phyloP scores from a whole-genome alignment of 805 yeast species.

The Priceomyces melissophilus region DNA sequence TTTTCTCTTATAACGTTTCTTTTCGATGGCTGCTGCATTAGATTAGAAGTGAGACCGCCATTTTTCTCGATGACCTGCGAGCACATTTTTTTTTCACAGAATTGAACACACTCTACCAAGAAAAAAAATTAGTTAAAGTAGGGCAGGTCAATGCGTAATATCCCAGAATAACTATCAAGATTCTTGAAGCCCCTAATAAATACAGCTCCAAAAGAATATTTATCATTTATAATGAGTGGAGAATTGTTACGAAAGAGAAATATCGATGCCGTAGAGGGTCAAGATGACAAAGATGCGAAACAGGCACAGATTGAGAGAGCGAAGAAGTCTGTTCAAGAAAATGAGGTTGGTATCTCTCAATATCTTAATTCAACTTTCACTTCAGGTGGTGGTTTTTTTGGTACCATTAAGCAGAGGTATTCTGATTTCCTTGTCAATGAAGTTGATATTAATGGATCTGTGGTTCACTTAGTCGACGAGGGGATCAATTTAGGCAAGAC shows the following conservation, averaged over 20 bases:
- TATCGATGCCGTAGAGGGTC: constrained; percentile 5
- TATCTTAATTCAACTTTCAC: constrained; percentile 48
- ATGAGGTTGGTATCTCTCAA: constrained; percentile 84
- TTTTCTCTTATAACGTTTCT: no score
- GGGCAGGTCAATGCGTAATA: constrained; percentile 3
- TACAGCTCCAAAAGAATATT: constrained; percentile 1
- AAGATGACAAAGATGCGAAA: constrained; percentile 11
- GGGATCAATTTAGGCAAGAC: constrained; percentile 54
- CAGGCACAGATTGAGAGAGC: constrained; percentile 15
- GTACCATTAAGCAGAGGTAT: constrained; percentile 81
- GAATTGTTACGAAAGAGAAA: constrained; percentile 5
- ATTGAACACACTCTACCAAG: no score
- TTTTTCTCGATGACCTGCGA: no score
- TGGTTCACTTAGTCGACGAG: constrained; percentile 70
- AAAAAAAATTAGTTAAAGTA: neutral
- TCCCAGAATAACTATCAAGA: constrained; percentile 11
- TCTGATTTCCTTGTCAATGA: constrained; percentile 95
- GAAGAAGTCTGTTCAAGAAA: constrained; percentile 54
- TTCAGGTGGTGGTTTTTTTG: constrained; percentile 57
- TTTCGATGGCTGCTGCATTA: no score
- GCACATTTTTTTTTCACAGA: no score
- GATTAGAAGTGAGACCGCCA: no score
- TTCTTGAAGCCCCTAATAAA: constrained; percentile 7
- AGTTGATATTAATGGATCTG: constrained; percentile 63
- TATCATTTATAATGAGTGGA: constrained; percentile 8